phyloP scores from a whole-genome alignment of 176 grass and related monocot species.

The Cenchrus fungigraminus region DNA sequence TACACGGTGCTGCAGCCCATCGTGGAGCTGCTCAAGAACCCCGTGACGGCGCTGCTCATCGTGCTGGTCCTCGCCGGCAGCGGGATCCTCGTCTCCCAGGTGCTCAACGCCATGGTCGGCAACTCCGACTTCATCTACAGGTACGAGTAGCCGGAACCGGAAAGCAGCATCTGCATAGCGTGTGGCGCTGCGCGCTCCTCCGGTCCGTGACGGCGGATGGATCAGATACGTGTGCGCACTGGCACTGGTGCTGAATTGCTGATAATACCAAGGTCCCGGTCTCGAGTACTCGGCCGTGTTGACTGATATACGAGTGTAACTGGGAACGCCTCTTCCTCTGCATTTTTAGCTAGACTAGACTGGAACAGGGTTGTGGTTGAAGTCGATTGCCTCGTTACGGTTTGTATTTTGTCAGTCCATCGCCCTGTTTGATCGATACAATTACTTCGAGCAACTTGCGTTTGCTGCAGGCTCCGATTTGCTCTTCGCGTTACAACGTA shows the following conservation, averaged over 20 bases:
- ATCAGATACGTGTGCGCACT: not conserved
- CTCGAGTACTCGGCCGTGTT: not conserved
- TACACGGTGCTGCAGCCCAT: slow-evolving; percentile 82
- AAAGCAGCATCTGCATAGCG: not conserved
- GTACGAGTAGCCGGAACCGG: slow-evolving; percentile 46
- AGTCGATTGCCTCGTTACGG: not conserved
- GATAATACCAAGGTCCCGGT: not conserved
- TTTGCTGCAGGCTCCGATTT: not conserved
- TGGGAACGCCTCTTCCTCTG: not conserved
- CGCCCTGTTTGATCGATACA: no score
- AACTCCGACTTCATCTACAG: slow-evolving; percentile 85
- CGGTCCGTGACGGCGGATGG: not conserved
- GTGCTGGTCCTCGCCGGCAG: slow-evolving; percentile 59
- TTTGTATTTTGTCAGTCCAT: not conserved
- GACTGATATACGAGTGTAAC: not conserved
- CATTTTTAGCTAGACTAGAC: not conserved
- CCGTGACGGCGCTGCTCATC: slow-evolving; percentile 80
- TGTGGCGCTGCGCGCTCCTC: not conserved
- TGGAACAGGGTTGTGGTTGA: not conserved
- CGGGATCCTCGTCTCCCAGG: slow-evolving; percentile 75
- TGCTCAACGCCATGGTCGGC: slow-evolving; percentile 90
- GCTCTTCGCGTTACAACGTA: not conserved
- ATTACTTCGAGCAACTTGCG: not conserved
- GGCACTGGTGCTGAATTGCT: not conserved
- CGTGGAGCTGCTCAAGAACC: slow-evolving; percentile 84